These are phyloP conservation scores for Claviceps pusilla DNA, from an alignment of 2,329 filamentous ascomycete genomes.

Conservation along the genomic window DNA sequence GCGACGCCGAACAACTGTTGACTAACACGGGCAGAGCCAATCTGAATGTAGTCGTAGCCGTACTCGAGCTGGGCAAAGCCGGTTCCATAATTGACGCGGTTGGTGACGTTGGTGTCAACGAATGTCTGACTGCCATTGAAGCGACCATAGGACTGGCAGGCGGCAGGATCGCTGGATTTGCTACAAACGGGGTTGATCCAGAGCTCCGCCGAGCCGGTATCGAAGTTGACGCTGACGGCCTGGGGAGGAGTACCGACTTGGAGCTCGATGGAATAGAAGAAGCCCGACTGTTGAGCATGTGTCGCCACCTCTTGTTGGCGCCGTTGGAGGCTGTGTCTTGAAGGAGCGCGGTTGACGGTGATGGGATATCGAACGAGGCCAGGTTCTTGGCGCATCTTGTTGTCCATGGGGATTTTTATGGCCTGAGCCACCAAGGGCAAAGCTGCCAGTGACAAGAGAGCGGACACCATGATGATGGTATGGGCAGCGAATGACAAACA, in stretches of 20 bases:
- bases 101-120: constrained; percentile 12
- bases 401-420: constrained; percentile 10
- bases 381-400: constrained; percentile 9
- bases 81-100: constrained; percentile 17
- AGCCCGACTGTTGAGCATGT: constrained; percentile 15
- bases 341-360: constrained; percentile 13
- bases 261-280: constrained; percentile 25
- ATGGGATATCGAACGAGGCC: constrained; percentile 18
- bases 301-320: constrained; percentile 16
- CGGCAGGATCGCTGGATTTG: constrained; percentile 13
- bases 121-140: constrained; percentile 18
- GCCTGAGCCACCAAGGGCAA: constrained; percentile 15
- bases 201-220: constrained; percentile 26
- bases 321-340: constrained; percentile 14
- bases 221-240: constrained; percentile 23
- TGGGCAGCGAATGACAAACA: not conserved
- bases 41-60: constrained; percentile 18
- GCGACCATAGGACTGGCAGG: constrained; percentile 16
- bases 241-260: constrained; percentile 24
- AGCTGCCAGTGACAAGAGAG: constrained; percentile 15
- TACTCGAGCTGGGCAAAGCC: constrained; percentile 20
- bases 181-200: constrained; percentile 28
- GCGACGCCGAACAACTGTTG: constrained; percentile 24
- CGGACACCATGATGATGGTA: constrained; percentile 14
- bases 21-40: constrained; percentile 18